phyloP scores from a whole-genome alignment of 805 yeast genomes.

The Yamadazyma tumulicola region DNA sequence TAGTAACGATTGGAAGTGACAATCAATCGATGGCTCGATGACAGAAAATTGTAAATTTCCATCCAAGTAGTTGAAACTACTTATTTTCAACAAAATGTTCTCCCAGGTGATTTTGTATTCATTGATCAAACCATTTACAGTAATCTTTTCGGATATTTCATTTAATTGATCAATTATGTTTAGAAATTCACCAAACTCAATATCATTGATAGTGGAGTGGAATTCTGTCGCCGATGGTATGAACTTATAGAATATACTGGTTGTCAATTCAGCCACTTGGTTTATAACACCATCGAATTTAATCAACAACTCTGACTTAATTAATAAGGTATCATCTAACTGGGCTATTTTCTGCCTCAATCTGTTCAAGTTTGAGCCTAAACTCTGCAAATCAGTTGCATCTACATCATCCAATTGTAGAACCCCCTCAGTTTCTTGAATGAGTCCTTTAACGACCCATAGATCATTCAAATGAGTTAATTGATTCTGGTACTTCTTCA shows the following conservation, averaged over 20 bases:
- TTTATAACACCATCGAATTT: constrained; percentile 9
- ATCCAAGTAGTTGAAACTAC: constrained; percentile 1
- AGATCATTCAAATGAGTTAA: constrained; percentile 19
- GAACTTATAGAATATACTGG: constrained; percentile 15
- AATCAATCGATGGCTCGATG: constrained; percentile 1
- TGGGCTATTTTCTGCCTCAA: constrained; percentile 12
- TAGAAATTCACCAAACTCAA: constrained; percentile 10
- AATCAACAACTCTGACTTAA: constrained; percentile 12
- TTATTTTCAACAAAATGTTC: constrained; percentile 2
- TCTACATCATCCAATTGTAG: constrained; percentile 10
- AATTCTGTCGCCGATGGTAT: constrained; percentile 19
- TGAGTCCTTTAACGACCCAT: constrained; percentile 25
- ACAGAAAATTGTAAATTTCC: not conserved
- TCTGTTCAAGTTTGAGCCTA: not conserved
- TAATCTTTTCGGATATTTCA: constrained; percentile 7
- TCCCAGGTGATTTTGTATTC: constrained; percentile 14
- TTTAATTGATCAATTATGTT: constrained; percentile 8
- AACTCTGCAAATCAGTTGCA: constrained; percentile 18
- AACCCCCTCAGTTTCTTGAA: constrained; percentile 18
- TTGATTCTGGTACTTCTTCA: constrained; percentile 3
- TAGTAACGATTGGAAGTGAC: constrained; percentile 19
- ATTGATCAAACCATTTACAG: constrained; percentile 8
- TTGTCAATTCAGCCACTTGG: constrained; percentile 13
- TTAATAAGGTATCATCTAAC: constrained; percentile 10
- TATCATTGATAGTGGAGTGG: constrained; percentile 6